phyloP scores from a whole-genome alignment of 345 rosid genomes.

The Dipteronia sinensis region DNA sequence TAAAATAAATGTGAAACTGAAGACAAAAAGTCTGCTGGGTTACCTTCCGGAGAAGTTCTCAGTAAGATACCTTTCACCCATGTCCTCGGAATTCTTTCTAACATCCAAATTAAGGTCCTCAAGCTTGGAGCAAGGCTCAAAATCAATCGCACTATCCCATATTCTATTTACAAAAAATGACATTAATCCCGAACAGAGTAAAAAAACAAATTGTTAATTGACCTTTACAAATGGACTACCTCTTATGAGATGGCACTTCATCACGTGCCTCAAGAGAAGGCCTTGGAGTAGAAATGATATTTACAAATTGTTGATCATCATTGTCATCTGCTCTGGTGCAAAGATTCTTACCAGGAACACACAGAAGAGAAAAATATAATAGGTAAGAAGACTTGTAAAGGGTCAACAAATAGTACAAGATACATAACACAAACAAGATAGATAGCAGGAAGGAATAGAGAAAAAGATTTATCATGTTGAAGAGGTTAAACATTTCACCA shows the following conservation, averaged over 20 bases:
- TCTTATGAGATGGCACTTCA: constrained; percentile 40
- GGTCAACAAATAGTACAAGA: constrained; percentile 7
- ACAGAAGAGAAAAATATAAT: constrained; percentile 11
- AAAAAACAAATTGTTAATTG: neutral
- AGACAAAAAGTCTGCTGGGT: constrained; percentile 5
- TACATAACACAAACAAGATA: constrained; percentile 16
- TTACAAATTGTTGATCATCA: constrained; percentile 32
- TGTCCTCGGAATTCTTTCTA: constrained; percentile 42
- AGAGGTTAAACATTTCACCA: neutral
- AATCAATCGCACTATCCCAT: constrained; percentile 52
- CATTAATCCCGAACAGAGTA: constrained; percentile 10
- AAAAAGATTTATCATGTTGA: neutral
- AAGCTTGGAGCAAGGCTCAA: constrained; percentile 75
- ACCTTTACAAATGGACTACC: constrained; percentile 37
- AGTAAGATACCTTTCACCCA: constrained; percentile 32
- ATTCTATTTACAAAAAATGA: constrained; percentile 32
- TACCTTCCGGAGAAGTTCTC: constrained; percentile 47
- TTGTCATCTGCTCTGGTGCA: constrained; percentile 36
- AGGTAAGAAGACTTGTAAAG: constrained; percentile 15
- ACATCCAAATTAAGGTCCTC: constrained; percentile 77
- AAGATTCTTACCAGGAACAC: constrained; percentile 37
- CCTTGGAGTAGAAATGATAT: constrained; percentile 27
- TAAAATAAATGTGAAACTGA: neutral
- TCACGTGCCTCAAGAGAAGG: constrained; percentile 33
- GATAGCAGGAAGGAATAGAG: constrained; percentile 9